Evolutionary conservation across 306 rosid species (phyloP), one percentile per base, ranked within the genome.

Genomic region (Arachis hypogaea): DNA sequence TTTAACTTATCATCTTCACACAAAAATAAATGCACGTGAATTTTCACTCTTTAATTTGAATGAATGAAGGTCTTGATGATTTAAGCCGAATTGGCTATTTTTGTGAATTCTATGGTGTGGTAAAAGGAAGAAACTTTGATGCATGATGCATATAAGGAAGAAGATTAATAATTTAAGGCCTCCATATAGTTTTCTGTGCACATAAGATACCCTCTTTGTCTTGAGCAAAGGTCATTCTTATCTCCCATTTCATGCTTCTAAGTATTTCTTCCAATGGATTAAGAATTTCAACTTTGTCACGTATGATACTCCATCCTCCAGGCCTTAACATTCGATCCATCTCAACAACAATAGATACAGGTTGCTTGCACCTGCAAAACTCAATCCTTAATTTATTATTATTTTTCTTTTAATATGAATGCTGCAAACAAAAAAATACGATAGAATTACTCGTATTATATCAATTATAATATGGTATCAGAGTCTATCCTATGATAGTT

Each of bases 301-400:
- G 99, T 60, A 94, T 72, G 72, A 94, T 87, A 7, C 83, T 86
- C 93, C 93, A 89, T n/a, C 99, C 99, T 73, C 96, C 99, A 0
- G 99, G 95, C 68, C 97, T 74, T 54, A 88, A 63, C 59, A 94
- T 83, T 11, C 97, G 90, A 81, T 94, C 99, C 99, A 94, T 94
- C 89, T 94, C 99, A 18, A 84, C 93, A 58, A 94, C 88, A 43
- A 94, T 87, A 2, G 92, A 75, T 71, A 85, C 90, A 1, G 93
- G 93, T 72, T 88, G 90, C 79, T 88, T 92, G 76, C 99, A 94
- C 89, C 99, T 94, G 86, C 80, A 78, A 70, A 68, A 63, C 38
- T 33, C 38, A 33, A 33, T 33, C 38, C 38, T 33, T 33, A 33
- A 4, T 33, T 33, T 33, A 2, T 33, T 33, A 33, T 4, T 33